These are phyloP conservation scores for Crassisporium funariophilum DNA, from an alignment of 768 basidiomycete genomes.

Conservation along the genomic window DNA sequence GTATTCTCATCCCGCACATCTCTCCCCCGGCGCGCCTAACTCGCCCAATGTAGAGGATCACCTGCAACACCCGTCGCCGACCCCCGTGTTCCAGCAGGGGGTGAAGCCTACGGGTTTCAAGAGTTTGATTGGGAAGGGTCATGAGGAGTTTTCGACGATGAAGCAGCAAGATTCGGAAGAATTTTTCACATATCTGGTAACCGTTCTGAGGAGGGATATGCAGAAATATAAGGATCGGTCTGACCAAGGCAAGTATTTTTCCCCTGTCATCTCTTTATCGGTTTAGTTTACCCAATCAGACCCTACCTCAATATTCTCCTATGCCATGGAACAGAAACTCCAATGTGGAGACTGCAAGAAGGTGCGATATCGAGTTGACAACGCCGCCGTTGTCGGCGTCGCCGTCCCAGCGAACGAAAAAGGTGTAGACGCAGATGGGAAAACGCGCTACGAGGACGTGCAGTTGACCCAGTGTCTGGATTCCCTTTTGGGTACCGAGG, in stretches of 20 bases:
- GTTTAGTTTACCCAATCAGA: conserved; percentile 36
- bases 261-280: not conserved
- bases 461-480: conserved; percentile 63
- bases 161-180: conserved; percentile 96
- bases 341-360: conserved; percentile 78
- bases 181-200: conserved; percentile 83
- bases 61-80: conserved; percentile 32
- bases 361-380: conserved; percentile 83
- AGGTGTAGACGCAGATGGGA: conserved; percentile 59
- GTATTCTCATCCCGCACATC: conserved; percentile 68
- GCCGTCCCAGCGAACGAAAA: conserved; percentile 71
- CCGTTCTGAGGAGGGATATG: conserved; percentile 66
- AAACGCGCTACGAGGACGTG: conserved; percentile 64
- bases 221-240: conserved; percentile 48
- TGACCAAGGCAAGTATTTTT: conserved; percentile 25
- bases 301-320: conserved; percentile 76
- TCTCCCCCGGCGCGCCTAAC: conserved; percentile 1
- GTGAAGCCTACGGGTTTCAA: conserved; percentile 85
- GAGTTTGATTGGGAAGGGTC: conserved; percentile 86
- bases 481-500: conserved; percentile 57
- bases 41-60: not conserved
- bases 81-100: conserved; percentile 79
- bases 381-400: conserved; percentile 76
- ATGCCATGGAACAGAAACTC: conserved; percentile 84
- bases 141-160: conserved; percentile 95